Percentiles rank a stretch among this genome's conserved stretches.
Evolutionary conservation across 2,329 filamentous ascomycete species (phyloP).

Genomic region (Aureobasidium musti): DNA sequence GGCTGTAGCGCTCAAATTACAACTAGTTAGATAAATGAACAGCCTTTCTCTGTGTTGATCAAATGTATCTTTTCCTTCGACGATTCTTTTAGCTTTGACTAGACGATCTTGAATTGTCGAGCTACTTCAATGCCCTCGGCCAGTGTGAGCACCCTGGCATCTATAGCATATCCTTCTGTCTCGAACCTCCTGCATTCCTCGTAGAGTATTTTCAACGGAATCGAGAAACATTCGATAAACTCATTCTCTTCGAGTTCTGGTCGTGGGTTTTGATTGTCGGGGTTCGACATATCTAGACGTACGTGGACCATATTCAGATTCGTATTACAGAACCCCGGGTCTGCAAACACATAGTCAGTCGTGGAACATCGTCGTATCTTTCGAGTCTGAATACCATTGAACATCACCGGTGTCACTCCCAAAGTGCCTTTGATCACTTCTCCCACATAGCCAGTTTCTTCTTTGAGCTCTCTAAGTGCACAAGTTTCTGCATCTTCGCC

Average conservation of each 20-base stretch:
- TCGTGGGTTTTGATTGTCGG: conserved; percentile 56
- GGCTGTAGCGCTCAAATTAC: neutral
- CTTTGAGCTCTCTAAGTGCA: conserved; percentile 59
- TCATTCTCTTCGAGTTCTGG: conserved; percentile 63
- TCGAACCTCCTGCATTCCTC: conserved; percentile 65
- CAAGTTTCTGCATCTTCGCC: conserved; percentile 59
- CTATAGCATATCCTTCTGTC: conserved; percentile 72
- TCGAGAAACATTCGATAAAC: conserved; percentile 61
- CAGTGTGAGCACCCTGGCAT: conserved; percentile 74
- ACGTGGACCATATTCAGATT: conserved; percentile 59
- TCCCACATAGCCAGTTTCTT: conserved; percentile 65
- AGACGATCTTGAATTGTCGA: conserved; percentile 50
- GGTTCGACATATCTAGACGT: conserved; percentile 54
- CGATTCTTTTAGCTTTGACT: neutral
- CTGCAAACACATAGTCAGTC: conserved; percentile 56
- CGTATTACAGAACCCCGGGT: conserved; percentile 61
- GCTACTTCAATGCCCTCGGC: conserved; percentile 77
- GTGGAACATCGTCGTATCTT: conserved; percentile 54
- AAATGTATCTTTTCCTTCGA: neutral
- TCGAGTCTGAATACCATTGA: conserved; percentile 46
- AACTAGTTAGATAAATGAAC: neutral
- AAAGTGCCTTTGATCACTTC: conserved; percentile 37
- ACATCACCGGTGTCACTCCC: conserved; percentile 45
- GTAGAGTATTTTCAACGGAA: conserved; percentile 60
- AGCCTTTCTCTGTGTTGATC: neutral